Conservation (phyloP, 805 yeast genomes). For the Sungouiozyma ichnusensis region DNA sequence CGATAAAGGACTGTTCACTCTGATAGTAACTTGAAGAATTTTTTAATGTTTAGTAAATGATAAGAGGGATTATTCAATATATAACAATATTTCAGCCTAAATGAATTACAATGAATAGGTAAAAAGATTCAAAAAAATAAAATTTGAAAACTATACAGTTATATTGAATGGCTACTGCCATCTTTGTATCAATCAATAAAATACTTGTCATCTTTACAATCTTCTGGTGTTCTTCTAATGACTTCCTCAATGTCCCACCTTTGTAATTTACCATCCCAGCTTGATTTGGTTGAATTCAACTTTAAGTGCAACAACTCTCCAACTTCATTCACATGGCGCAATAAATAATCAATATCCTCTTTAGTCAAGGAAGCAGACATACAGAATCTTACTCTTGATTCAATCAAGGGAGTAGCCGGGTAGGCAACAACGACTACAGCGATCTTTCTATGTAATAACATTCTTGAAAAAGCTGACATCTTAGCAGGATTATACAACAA, state of each 20-base stretch:
- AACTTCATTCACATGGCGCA: slow-evolving; percentile 59
- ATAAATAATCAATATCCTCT: slow-evolving; percentile 78
- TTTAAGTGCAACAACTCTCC: slow-evolving; percentile 72
- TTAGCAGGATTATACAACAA: slow-evolving; percentile 83
- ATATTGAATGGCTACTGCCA: no score
- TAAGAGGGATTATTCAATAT: no score
- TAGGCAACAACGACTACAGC: slow-evolving; percentile 96
- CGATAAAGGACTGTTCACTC: neutral
- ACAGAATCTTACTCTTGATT: slow-evolving; percentile 88
- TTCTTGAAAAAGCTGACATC: slow-evolving; percentile 85
- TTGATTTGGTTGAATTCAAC: slow-evolving; percentile 66
- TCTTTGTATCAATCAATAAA: slow-evolving; percentile 19
- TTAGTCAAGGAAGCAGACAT: slow-evolving; percentile 86
- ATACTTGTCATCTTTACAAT: slow-evolving; percentile 35
- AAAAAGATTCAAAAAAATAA: neutral
- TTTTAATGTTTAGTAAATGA: neutral
- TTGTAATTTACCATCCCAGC: slow-evolving; percentile 60
- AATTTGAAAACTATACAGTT: no score
- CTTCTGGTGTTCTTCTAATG: slow-evolving; percentile 59
- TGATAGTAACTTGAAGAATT: no score
- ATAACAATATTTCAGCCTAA: neutral
- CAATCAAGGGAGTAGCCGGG: slow-evolving; percentile 90
- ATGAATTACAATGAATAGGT: neutral
- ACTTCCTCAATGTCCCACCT: slow-evolving; percentile 76
- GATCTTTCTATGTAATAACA: slow-evolving; percentile 65